Conservation (phyloP, 169 alveolate species). For the Plasmodium berghei region DNA sequence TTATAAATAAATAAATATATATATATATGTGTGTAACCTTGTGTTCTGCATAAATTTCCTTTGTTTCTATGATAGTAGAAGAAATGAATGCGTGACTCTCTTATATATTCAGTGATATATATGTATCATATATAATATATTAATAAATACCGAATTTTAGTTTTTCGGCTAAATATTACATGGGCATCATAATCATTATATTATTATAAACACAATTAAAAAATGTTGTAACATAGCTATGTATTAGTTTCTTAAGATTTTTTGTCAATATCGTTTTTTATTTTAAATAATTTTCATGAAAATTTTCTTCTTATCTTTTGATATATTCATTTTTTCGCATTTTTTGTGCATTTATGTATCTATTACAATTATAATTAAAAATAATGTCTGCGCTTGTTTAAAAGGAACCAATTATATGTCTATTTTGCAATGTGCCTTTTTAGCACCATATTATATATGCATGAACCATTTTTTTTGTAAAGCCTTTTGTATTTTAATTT, state of each 20-base stretch:
- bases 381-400: no score
- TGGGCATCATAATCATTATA: neutral
- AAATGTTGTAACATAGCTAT: neutral
- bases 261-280: neutral
- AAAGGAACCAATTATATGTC: no score
- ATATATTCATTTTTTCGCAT: no score
- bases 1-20: conserved; percentile 1
- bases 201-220: conserved; percentile 2
- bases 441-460: no score
- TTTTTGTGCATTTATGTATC: no score
- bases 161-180: neutral
- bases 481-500: neutral
- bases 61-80: neutral
- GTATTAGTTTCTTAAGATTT: neutral
- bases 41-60: neutral
- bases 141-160: conserved; percentile 11
- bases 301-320: no score
- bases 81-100: neutral
- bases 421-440: no score
- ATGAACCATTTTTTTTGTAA: no score
- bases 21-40: neutral
- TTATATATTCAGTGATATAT: conserved; percentile 13
- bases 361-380: no score
- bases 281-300: no score
- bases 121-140: conserved; percentile 4